Evolutionary conservation across 257 asterid species (phyloP), one percentile per base, ranked within the genome.

Genomic region (Verbascum thapsus): DNA sequence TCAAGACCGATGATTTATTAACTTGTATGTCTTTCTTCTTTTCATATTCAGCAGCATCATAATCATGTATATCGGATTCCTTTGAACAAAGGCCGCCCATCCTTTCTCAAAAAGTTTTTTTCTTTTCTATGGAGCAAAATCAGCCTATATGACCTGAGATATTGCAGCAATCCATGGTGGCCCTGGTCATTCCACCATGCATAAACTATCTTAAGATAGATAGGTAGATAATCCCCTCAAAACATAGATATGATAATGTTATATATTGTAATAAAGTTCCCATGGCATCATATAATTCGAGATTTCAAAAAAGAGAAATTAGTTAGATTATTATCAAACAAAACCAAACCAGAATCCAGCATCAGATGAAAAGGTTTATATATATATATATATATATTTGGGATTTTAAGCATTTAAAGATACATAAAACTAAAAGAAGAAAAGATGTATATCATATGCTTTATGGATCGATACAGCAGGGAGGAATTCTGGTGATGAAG

Each of bases 21-120:
- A 38, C 40, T 42, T 39, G 57, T 5, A 63, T 69, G 12, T 43
- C 76, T 37, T 66, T 76, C 50, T 63, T 42, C 22, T 51, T 59
- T 50, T 58, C 63, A 65, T 42, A 48, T 12, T 44, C 60, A 26
- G 48, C 60, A 26, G 48, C 55, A 58, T 41, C 55, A 65, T 72
- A 56, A 66, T 67, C 62, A 48, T 49, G 55, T 12, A 7, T 63
- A 2, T 61, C 57, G 53, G 71, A 47, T 32, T 55, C 70, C 44
- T 71, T 71, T 30, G 78, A 71, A 42, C 74, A 76, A 67, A 76
- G 40, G 68, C 78, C 55, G 51, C 81, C 72, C 81, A 76, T 76
- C 32, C 51, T 51, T n/a, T 40, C 50, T 42, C 43, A 54, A 70
- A 60, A 61, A 15, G n/a, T n/a, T n/a, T n/a, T 45, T 7, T 19